Evolutionary conservation across 345 rosid species (phyloP).

Genomic region (Excoecaria agallocha): DNA sequence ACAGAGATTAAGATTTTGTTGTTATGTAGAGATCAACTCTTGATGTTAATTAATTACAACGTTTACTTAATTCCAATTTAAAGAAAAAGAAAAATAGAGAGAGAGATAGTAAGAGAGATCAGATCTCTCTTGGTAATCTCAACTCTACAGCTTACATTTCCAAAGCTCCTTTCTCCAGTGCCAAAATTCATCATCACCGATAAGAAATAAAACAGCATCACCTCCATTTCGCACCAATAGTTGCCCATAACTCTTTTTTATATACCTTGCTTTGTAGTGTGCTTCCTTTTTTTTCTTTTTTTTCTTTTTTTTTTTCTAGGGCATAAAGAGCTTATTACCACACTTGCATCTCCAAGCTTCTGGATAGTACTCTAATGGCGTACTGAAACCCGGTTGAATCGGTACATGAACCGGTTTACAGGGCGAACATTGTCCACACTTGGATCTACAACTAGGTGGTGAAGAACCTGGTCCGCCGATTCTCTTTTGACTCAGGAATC

Average conservation of each 20-base stretch:
- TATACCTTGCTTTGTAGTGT: not conserved
- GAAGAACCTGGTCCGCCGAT: conserved; percentile 61
- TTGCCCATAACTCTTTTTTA: not conserved
- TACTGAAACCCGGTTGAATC: conserved; percentile 63
- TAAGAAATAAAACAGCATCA: conserved; percentile 8
- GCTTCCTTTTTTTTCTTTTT: not conserved
- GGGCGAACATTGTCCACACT: conserved; percentile 78
- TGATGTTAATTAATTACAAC: not conserved
- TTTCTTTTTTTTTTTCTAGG: conserved; percentile 28
- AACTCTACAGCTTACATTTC: conserved; percentile 40
- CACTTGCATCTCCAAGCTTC: conserved; percentile 99
- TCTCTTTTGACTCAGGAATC: conserved; percentile 40
- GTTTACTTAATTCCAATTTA: not conserved
- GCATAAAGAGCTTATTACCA: conserved; percentile 74
- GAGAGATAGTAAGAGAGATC: conserved; percentile 18
- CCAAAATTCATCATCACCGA: conserved; percentile 18
- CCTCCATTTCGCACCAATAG: conserved; percentile 15
- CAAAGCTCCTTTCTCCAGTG: conserved; percentile 31
- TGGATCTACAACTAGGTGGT: conserved; percentile 87
- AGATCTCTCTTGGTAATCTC: conserved; percentile 34
- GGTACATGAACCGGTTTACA: conserved; percentile 90
- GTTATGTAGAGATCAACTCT: not conserved
- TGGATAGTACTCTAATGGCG: conserved; percentile 86
- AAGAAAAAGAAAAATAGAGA: not conserved
- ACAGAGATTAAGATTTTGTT: not conserved